phyloP scores from a whole-genome alignment of 495 filamentous ascomycete species.

The Massariosphaeria phaeospora region DNA sequence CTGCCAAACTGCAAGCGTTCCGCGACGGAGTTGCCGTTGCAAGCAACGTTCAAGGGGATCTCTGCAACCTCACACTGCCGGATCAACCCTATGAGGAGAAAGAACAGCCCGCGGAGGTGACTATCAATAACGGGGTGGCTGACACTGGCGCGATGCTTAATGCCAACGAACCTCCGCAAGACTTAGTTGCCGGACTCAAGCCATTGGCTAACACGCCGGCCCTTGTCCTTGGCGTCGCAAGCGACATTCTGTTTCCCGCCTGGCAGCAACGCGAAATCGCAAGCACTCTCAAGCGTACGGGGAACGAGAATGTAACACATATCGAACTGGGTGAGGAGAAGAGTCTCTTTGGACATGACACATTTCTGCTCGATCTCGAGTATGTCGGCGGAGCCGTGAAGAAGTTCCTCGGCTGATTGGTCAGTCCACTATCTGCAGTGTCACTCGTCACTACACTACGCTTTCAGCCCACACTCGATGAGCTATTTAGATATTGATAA shows the following conservation, averaged over 20 bases:
- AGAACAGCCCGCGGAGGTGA: slow-evolving; percentile 39
- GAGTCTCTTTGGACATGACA: slow-evolving; percentile 93
- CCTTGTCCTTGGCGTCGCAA: slow-evolving; percentile 88
- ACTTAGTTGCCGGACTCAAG: slow-evolving; percentile 71
- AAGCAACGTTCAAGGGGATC: slow-evolving; percentile 37
- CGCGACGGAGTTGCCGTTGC: slow-evolving; percentile 35
- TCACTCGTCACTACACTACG: too few relatives aligned
- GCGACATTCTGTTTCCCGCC: slow-evolving; percentile 94
- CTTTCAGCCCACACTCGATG: too few relatives aligned
- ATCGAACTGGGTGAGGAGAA: slow-evolving; percentile 87
- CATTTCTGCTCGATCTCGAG: slow-evolving; percentile 88
- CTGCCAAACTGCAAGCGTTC: slow-evolving; percentile 42
- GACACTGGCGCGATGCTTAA: slow-evolving; percentile 20
- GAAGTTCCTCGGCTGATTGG: slow-evolving; percentile 60
- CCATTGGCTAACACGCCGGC: slow-evolving; percentile 68
- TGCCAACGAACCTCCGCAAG: slow-evolving; percentile 54
- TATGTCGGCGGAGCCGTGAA: slow-evolving; percentile 80
- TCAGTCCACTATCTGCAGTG: too few relatives aligned
- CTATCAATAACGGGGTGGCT: background rate
- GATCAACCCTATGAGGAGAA: slow-evolving; percentile 80
- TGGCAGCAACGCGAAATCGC: slow-evolving; percentile 98
- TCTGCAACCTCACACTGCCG: slow-evolving; percentile 82
- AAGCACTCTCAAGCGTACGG: slow-evolving; percentile 66
- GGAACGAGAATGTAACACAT: slow-evolving; percentile 77
- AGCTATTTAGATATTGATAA: too few relatives aligned